phyloP scores from a whole-genome alignment of 2,329 filamentous ascomycete species.

The Fusarium tuaranense region DNA sequence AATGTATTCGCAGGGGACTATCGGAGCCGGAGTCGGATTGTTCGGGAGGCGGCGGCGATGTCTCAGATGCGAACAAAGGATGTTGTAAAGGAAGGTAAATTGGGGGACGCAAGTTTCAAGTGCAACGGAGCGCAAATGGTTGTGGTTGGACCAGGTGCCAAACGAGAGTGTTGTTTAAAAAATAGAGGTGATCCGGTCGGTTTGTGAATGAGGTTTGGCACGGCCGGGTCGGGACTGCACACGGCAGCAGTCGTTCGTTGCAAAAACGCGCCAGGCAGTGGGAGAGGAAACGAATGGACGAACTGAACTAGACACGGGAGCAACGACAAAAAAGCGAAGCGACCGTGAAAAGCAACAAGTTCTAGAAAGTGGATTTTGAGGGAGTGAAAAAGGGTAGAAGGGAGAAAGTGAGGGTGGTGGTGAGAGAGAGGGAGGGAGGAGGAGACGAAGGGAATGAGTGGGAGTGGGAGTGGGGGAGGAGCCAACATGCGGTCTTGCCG shows the following conservation, averaged over 20 bases:
- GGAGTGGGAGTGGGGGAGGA: slow-evolving; percentile 7
- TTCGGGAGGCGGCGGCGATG: slow-evolving; percentile 37
- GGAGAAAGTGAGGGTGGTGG: slow-evolving; percentile 25
- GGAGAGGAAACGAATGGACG: slow-evolving; percentile 45
- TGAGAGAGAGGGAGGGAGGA: slow-evolving; percentile 22
- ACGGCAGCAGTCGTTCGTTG: slow-evolving; percentile 30
- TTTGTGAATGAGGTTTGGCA: background rate
- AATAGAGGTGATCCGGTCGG: slow-evolving; percentile 26
- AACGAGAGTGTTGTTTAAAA: slow-evolving; percentile 23
- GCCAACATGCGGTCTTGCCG: slow-evolving; percentile 8
- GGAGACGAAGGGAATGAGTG: slow-evolving; percentile 27
- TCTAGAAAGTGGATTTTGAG: slow-evolving; percentile 25
- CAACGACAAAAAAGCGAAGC: slow-evolving; percentile 35
- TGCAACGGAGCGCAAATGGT: slow-evolving; percentile 22
- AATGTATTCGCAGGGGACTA: slow-evolving; percentile 40
- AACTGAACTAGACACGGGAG: slow-evolving; percentile 39
- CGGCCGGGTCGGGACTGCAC: slow-evolving; percentile 17
- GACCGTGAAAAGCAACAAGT: slow-evolving; percentile 33
- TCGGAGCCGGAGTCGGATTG: slow-evolving; percentile 38
- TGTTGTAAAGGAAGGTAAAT: slow-evolving; percentile 19
- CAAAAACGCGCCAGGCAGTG: slow-evolving; percentile 39
- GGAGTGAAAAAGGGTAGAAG: slow-evolving; percentile 19
- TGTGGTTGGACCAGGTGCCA: slow-evolving; percentile 46
- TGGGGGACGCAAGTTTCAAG: slow-evolving; percentile 18
- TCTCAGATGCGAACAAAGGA: slow-evolving; percentile 37